A percentile compares a stretch with the other conserved stretches of the same genome.
These are phyloP conservation scores for Fusarium lyarnte DNA, from an alignment of 2,329 filamentous ascomycete genomes.

Conservation along the genomic window DNA sequence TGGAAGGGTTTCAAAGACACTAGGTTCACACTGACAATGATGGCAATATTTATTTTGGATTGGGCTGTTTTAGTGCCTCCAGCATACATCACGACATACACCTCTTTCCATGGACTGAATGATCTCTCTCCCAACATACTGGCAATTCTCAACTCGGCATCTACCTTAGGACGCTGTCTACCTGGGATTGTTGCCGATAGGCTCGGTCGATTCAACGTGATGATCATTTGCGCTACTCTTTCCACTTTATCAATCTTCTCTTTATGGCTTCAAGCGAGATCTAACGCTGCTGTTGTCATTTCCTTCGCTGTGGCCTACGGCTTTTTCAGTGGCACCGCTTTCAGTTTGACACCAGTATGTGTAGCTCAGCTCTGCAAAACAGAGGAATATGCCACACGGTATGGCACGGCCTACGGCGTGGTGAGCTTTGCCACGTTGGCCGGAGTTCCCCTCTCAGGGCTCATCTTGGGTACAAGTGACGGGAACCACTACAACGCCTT, in stretches of 20 bases:
- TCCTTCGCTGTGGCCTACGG: not conserved
- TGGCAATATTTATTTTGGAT: not conserved
- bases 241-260: not conserved
- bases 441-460: not conserved
- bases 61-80: not conserved
- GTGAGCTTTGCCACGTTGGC: not conserved
- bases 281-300: not conserved
- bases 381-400: not conserved
- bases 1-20: not conserved
- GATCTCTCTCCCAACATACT: not conserved
- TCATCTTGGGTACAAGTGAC: rapidly evolving
- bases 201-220: rapidly evolving
- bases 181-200: not conserved
- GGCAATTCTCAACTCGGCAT: not conserved
- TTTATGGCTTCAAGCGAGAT: not conserved
- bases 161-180: not conserved
- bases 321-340: not conserved
- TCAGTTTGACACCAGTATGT: not conserved
- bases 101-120: rapidly evolving
- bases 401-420: not conserved
- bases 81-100: not conserved
- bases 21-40: not conserved
- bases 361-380: not conserved
- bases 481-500: not conserved
- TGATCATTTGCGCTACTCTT: not conserved